Percentiles rank a stretch among this genome's conserved stretches.
These are phyloP conservation scores for Xylaria grammica DNA, from an alignment of 495 filamentous ascomycete species.

Conservation along the genomic window DNA sequence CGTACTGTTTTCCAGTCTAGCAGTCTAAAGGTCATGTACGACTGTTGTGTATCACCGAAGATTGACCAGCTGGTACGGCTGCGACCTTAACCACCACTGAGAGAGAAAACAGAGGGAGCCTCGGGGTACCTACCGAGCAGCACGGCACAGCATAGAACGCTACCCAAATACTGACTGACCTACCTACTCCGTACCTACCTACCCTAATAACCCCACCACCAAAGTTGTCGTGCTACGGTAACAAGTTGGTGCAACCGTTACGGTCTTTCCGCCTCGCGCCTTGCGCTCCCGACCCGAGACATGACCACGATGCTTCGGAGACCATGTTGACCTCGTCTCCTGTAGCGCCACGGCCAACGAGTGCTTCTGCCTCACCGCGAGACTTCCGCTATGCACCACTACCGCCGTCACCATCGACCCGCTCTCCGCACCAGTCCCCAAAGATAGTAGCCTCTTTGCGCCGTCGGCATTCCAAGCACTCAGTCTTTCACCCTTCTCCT, in stretches of 20 bases:
- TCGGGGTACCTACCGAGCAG: neutral
- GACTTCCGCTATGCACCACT: conserved; percentile 54
- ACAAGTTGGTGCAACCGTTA: neutral
- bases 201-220: conserved; percentile 19
- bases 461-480: conserved; percentile 49
- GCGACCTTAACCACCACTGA: conserved; percentile 15
- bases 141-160: neutral
- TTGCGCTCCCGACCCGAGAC: conserved; percentile 7
- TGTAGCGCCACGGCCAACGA: conserved; percentile 44
- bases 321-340: conserved; percentile 59
- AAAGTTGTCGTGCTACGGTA: conserved; percentile 30
- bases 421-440: conserved; percentile 49
- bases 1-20: neutral
- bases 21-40: conserved; percentile 15
- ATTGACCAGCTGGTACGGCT: conserved; percentile 13
- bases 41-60: conserved; percentile 4
- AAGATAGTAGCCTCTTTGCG: conserved; percentile 51
- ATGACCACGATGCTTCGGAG: conserved; percentile 31
- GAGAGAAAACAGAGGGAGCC: neutral
- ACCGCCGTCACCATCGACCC: conserved; percentile 23
- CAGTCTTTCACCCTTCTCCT: conserved; percentile 42
- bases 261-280: neutral
- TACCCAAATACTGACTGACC: too few relatives aligned
- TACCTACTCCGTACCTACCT: too few relatives aligned
- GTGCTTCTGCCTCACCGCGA: conserved; percentile 54